phyloP scores from a whole-genome alignment of 768 basidiomycete species.

The Postia placenta region DNA sequence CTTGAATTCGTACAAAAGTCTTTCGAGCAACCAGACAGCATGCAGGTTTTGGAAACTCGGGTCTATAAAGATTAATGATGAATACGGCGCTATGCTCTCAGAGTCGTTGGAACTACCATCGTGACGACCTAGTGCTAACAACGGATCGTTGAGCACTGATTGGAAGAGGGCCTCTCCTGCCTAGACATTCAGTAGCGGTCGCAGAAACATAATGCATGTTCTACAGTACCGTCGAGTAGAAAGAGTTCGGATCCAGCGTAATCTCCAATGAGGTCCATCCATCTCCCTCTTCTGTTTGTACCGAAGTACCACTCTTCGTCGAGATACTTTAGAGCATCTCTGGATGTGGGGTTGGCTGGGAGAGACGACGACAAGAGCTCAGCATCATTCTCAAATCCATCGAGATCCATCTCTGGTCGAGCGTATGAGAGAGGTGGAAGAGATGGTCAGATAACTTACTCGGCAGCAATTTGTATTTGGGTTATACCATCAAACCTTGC shows the following conservation, averaged over 20 bases:
- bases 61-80: constrained; percentile 25
- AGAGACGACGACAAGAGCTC: neutral
- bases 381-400: constrained; percentile 28
- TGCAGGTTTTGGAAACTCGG: constrained; percentile 58
- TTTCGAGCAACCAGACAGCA: constrained; percentile 49
- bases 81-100: neutral
- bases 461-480: too few species aligned
- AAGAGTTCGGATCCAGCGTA: constrained; percentile 66
- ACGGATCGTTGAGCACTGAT: constrained; percentile 49
- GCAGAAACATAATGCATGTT: neutral
- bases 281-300: constrained; percentile 33
- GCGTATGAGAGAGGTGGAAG: too few species aligned
- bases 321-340: constrained; percentile 16
- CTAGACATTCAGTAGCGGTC: neutral
- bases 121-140: constrained; percentile 50
- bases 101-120: constrained; percentile 27
- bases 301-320: constrained; percentile 35
- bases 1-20: constrained; percentile 41
- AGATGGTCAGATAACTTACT: too few species aligned
- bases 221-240: constrained; percentile 48
- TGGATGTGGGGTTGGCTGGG: neutral
- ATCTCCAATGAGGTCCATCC: constrained; percentile 71
- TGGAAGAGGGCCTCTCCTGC: constrained; percentile 62
- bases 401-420: constrained; percentile 36
- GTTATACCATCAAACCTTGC: too few species aligned